phyloP scores from a whole-genome alignment of 352 stramenopile genomes.

The Phytophthora quininea region DNA sequence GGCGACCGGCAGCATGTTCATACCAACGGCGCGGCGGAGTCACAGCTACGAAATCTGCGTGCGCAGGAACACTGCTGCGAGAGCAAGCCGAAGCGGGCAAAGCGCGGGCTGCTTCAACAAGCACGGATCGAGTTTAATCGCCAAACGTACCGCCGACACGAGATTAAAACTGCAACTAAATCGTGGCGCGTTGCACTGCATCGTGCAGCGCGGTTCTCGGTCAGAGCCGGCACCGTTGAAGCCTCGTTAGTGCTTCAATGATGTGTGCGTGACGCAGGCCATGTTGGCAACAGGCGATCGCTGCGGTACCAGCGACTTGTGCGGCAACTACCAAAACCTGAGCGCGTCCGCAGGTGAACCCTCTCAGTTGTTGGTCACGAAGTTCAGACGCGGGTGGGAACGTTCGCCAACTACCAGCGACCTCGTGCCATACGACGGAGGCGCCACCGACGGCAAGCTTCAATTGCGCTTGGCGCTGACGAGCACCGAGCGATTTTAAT shows the following conservation, averaged over 20 bases:
- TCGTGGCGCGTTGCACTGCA: slow-evolving; percentile 17
- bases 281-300: slow-evolving; percentile 12
- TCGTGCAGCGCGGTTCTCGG: background rate
- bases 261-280: slow-evolving; percentile 25
- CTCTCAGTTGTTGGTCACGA: slow-evolving; percentile 9
- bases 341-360: slow-evolving; percentile 24
- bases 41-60: no score
- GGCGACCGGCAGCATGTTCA: no score
- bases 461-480: no score
- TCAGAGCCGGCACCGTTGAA: slow-evolving; percentile 21
- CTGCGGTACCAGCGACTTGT: background rate
- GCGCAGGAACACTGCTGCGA: no score
- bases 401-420: background rate
- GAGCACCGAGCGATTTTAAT: background rate
- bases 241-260: slow-evolving; percentile 26
- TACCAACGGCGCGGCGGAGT: no score
- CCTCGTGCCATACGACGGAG: background rate
- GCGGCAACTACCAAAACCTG: slow-evolving; percentile 30
- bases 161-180: slow-evolving; percentile 8
- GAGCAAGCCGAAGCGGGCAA: no score
- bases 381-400: background rate
- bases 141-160: background rate
- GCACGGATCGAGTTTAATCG: background rate
- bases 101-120: no score
- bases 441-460: no score